Conservation (phyloP, 2,329 filamentous ascomycete species). For the Cercospora beticola region DNA sequence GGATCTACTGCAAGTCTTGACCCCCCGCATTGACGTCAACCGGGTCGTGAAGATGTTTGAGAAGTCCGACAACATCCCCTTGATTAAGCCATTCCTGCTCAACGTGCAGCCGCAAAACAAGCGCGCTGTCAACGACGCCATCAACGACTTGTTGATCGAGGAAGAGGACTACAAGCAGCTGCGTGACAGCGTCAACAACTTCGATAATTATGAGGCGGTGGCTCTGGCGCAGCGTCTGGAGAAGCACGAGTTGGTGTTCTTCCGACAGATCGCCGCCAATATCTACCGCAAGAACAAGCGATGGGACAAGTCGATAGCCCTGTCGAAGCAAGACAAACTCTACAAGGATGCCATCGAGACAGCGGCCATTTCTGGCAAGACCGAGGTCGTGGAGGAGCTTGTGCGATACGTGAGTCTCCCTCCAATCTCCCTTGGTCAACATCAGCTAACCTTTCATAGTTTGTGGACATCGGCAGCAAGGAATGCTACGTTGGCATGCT, state of each 20-base stretch:
- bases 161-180: constrained; percentile 99
- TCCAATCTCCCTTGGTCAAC: not conserved
- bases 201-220: constrained; percentile 97
- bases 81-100: constrained; percentile 98
- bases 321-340: constrained; percentile 98
- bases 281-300: constrained; percentile 99
- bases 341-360: constrained; percentile 99
- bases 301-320: constrained; percentile 97
- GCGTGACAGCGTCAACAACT: constrained; percentile 95
- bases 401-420: constrained; percentile 83
- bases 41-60: constrained; percentile 99
- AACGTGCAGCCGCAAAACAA: constrained; percentile 98
- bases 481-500: constrained; percentile 99
- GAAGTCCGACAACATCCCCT: constrained; percentile 94
- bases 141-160: constrained; percentile 96
- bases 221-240: constrained; percentile 89
- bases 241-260: constrained; percentile 98
- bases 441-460: constrained; percentile 58
- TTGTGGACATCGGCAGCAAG: constrained; percentile 97
- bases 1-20: constrained; percentile 88
- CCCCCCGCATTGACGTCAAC: constrained; percentile 94
- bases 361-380: constrained; percentile 84
- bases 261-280: constrained; percentile 95
- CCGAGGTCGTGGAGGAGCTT: constrained; percentile 90
- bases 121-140: constrained; percentile 94